A percentile compares a stretch with the other conserved stretches of the same genome.
Evolutionary conservation across 176 grass and related monocot genomes (phyloP).

Genomic region (Thalia dealbata): DNA sequence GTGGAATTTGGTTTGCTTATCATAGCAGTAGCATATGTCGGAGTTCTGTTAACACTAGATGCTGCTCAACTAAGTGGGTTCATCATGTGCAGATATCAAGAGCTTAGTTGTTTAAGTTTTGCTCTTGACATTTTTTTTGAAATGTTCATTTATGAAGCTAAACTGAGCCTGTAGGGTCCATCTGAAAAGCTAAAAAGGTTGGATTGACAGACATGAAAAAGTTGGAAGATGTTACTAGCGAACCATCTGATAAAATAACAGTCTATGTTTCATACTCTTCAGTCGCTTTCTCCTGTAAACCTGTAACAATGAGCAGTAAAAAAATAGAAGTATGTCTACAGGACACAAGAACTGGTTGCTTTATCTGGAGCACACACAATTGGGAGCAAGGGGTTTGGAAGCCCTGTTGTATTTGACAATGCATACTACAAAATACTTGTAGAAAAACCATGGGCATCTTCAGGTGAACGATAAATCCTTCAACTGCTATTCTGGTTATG

Average conservation of each 20-base stretch:
- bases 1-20: too few relatives aligned
- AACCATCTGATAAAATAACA: background rate
- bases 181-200: background rate
- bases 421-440: conserved; percentile 77
- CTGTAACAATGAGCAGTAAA: background rate
- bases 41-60: too few relatives aligned
- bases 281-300: background rate
- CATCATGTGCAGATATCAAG: too few relatives aligned
- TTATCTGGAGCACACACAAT: conserved; percentile 92
- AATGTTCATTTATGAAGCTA: background rate
- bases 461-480: conserved; percentile 28
- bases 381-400: conserved; percentile 78
- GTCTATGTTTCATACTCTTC: background rate
- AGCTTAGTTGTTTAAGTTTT: background rate
- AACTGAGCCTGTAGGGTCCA: background rate
- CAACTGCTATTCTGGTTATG: background rate
- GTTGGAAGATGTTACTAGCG: background rate
- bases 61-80: too few relatives aligned
- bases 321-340: conserved; percentile 20
- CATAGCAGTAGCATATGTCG: too few relatives aligned
- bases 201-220: background rate
- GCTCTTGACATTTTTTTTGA: too few relatives aligned
- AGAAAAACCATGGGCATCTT: conserved; percentile 58
- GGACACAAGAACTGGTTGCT: conserved; percentile 53
- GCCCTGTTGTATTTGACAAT: conserved; percentile 60